Base-by-base conservation (phyloP, 179 eudicot genomes). In the Amaranthus tricolor region DNA sequence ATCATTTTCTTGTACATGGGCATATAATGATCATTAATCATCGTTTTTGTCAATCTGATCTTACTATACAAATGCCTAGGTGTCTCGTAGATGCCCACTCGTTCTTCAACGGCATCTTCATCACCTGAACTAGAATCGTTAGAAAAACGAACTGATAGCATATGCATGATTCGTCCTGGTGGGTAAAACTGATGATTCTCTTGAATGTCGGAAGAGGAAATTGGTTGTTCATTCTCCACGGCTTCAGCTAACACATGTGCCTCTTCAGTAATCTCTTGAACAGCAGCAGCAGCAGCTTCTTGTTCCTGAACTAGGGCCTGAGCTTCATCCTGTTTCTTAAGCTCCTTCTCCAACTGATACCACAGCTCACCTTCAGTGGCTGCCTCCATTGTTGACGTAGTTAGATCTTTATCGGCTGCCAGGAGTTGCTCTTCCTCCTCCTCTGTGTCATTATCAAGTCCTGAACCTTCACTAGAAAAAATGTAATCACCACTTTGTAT, bases 11-110 rank as follows among this genome's bases (percentile, higher is more conserved):
- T 95, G 72, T 95, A 93, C 96, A 90, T 91, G 3, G 99, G 98
- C 98, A 93, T 95, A 76, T 89, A 93, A 81, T 93, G 97, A 83
- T 93, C 98, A 55, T 90, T 93, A 52, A 95, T 86, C 99, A 95
- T 93, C 0, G 92, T 93, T 83, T 81, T 90, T 13, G 98, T 89
- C 74, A 95, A 79, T 19, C 97, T 85, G 56, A 95, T 87, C 82
- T 95, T 95, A 82, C 89, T 87, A 70, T 95, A 93, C 84, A 91
- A 79, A 61, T 93, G 85, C 77, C 99, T 83, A 2, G 90, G 91
- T 0, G 97, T 89, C 85, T 83, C 89, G 51, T 90, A 95, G 24
- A 93, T 84, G 44, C 93, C 91, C 57, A 88, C 85, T 55, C 52
- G 80, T 65, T 87, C 95, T 54, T 82, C 87, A 0, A 55, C 43